A percentile compares a stretch with the other conserved stretches of the same genome.
Conservation (phyloP, 306 rosid genomes). For the Boehmeria nivea region DNA sequence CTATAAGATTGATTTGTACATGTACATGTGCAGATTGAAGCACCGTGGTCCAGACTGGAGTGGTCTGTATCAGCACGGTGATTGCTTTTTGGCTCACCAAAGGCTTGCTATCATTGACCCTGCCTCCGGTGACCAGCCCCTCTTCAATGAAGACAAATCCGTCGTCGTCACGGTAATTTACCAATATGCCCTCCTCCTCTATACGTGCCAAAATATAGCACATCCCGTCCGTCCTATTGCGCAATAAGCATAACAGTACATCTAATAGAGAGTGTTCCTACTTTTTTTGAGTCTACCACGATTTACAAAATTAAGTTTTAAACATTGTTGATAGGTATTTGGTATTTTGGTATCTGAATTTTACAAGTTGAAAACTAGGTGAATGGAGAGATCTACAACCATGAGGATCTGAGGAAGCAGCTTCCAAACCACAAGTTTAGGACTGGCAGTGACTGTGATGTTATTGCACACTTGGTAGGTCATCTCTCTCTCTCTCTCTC, state of each 20-base stretch:
- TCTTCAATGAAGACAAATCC: constrained; percentile 81
- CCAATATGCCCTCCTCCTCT: neutral
- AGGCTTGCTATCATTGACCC: constrained; percentile 91
- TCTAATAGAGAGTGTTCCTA: no score
- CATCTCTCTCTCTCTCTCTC: neutral
- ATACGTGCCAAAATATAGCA: no score
- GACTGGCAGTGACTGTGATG: constrained; percentile 95
- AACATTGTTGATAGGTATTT: neutral
- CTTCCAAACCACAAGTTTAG: constrained; percentile 64
- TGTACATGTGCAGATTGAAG: constrained; percentile 53
- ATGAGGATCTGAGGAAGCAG: constrained; percentile 70
- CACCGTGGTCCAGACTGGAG: constrained; percentile 99
- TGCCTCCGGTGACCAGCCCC: constrained; percentile 99
- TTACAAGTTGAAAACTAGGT: constrained; percentile 36
- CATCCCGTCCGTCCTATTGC: no score
- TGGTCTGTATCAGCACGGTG: constrained; percentile 79
- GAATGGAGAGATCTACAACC: constrained; percentile 95
- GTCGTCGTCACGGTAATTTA: constrained; percentile 62
- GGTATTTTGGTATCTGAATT: neutral
- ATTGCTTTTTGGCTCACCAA: constrained; percentile 86
- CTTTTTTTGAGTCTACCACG: no score
- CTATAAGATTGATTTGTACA: neutral
- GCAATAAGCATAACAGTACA: no score
- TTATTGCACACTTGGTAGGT: constrained; percentile 83
- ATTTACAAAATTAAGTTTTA: no score